Base-by-base conservation (phyloP, 768 basidiomycete species). In the Agrocybe praecox region DNA sequence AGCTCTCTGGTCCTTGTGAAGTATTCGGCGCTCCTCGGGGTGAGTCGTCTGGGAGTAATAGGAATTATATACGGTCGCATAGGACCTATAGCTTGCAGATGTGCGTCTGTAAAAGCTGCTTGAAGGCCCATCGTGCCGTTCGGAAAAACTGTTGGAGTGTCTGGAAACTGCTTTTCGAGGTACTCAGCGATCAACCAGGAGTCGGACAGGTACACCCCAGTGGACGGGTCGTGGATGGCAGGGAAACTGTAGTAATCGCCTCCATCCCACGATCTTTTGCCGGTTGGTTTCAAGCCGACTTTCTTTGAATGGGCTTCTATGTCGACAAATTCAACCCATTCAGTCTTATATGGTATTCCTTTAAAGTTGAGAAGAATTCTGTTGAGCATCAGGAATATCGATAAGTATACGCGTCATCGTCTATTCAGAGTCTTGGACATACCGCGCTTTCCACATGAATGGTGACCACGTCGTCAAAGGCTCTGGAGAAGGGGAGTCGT, bases 121-220 rank as follows among this genome's bases (percentile, higher is more conserved):
- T 58, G 51, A 2, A 66, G 22, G 1, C 50, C 63, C 12, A 53
- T 46, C 12, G 46, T 55, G 19, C 26, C 45, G 26, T 47, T 9
- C 0, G 74, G 76, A 52, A 81, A 62, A n/a, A 81, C 57, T 19
- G 34, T 18, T 6, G 75, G 76, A 0, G 76, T 72, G 49, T 70
- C 67, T 0, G 83, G 81, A 62, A 82, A 84, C 1, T 72, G 69
- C 1, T 70, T 65, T 55, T 85, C 83, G 49, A 85, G 71, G 65
- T 84, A 83, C 17, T 70, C 60, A 0, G 77, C 80, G 53, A 85
- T 83, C 33, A 6, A 3, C 6, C 5, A 40, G 18, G 50, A 51
- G 50, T 51, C 34, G 34, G 34, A 21, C 6, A 51, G 14, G 22
- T 51, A 42, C 5, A 40, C 34, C 4, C 50, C 50, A 6, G 7